phyloP scores from a whole-genome alignment of 1,139 yeast genomes.

The Casaregolazyma lundiana region DNA sequence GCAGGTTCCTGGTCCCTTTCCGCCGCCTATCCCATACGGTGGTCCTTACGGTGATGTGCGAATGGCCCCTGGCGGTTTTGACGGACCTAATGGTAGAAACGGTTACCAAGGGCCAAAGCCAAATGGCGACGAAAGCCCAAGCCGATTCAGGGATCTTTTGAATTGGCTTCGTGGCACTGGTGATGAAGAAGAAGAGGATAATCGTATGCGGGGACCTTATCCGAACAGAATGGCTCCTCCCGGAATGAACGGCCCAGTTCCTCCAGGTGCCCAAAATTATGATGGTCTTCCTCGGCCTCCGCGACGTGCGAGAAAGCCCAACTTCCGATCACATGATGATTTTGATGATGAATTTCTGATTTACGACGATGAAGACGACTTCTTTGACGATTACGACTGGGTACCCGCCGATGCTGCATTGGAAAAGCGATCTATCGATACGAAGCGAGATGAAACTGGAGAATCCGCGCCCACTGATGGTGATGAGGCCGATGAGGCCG shows the following conservation, averaged over 20 bases:
- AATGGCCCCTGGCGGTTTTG: background rate
- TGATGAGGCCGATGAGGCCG: constrained; percentile 5
- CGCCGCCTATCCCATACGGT: background rate
- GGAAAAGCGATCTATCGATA: background rate
- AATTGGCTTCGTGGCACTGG: constrained; percentile 10
- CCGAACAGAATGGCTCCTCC: background rate
- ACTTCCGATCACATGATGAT: background rate
- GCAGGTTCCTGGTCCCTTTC: background rate
- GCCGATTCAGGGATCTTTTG: constrained; percentile 4
- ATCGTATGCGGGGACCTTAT: background rate
- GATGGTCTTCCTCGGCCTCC: constrained; percentile 7
- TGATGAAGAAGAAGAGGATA: background rate
- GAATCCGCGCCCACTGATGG: constrained; percentile 2
- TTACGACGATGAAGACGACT: constrained; percentile 8
- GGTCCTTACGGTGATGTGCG: background rate
- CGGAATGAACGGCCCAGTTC: background rate
- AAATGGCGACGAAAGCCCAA: constrained; percentile 7
- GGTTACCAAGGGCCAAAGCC: background rate
- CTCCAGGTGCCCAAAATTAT: constrained; percentile 4
- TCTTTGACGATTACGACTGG: constrained; percentile 11
- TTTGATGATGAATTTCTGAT: constrained; percentile 6
- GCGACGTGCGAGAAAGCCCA: constrained; percentile 1
- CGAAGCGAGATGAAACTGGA: constrained; percentile 1
- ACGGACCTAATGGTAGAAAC: background rate
- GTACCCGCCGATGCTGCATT: background rate